A percentile compares a stretch with the other conserved stretches of the same genome.
phyloP scores from a whole-genome alignment of 371 early-diverging fungal genomes.

The Lichtheimia ramosa region DNA sequence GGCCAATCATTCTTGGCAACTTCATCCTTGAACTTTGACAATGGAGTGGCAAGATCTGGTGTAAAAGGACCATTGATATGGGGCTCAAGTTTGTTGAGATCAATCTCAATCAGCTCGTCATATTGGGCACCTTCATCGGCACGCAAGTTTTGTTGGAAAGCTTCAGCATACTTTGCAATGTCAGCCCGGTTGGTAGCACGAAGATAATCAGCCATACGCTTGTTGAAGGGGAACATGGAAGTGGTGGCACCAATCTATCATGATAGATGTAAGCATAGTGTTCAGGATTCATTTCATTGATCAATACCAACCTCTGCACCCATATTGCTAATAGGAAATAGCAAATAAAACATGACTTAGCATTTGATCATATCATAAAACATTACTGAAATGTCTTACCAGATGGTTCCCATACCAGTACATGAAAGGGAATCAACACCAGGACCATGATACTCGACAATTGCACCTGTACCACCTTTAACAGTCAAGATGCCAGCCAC shows the following conservation, averaged over 20 bases:
- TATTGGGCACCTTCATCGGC: constrained; percentile 88
- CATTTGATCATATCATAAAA: too few relatives aligned
- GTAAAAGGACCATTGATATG: constrained; percentile 97
- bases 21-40: constrained; percentile 84
- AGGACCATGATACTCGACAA: constrained; percentile 97
- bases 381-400: constrained; percentile 27
- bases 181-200: constrained; percentile 78
- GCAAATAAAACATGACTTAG: too few relatives aligned
- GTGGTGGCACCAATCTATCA: constrained; percentile 90
- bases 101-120: constrained; percentile 92
- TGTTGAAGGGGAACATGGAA: constrained; percentile 93
- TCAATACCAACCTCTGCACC: constrained; percentile 75
- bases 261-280: background rate
- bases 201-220: constrained; percentile 88
- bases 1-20: constrained; percentile 84
- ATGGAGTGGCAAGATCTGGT: constrained; percentile 90
- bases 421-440: constrained; percentile 91
- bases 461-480: constrained; percentile 94
- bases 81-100: constrained; percentile 86
- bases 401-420: constrained; percentile 98
- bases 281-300: background rate
- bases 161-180: constrained; percentile 75
- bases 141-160: constrained; percentile 75
- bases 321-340: constrained; percentile 69
- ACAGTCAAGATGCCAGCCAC: constrained; percentile 94